phyloP scores from a whole-genome alignment of 164 flowering plant genomes.

The Stephania japonica region DNA sequence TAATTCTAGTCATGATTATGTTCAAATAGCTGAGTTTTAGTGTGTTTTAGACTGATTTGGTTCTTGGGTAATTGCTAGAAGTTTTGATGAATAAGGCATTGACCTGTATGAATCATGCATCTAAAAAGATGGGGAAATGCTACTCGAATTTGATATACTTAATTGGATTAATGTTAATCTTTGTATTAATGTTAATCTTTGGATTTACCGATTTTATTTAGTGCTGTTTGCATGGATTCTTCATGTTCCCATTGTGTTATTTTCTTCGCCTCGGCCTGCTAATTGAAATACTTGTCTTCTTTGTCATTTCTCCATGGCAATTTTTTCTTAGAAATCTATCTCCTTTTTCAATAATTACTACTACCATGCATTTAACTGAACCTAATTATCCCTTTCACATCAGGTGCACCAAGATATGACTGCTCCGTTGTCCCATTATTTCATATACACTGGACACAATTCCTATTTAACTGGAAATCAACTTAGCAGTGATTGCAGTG shows the following conservation, averaged over 20 bases:
- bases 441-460: conserved; percentile 50
- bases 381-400: conserved; percentile 1
- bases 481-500: conserved; percentile 52
- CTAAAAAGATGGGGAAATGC: not conserved
- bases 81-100: too few relatives aligned
- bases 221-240: not conserved
- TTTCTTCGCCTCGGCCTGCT: not conserved
- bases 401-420: conserved; percentile 52
- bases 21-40: too few relatives aligned
- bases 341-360: not conserved
- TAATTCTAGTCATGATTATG: too few relatives aligned
- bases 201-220: not conserved
- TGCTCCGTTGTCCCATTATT: conserved; percentile 51
- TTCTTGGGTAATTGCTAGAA: not conserved
- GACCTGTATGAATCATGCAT: not conserved
- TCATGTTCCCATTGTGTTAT: not conserved
- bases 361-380: not conserved
- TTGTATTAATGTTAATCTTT: not conserved
- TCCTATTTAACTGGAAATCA: conserved; percentile 60
- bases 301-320: too few relatives aligned
- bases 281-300: not conserved
- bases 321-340: not conserved
- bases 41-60: too few relatives aligned
- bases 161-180: too few relatives aligned
- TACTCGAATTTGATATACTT: not conserved